A percentile compares a stretch with the other conserved stretches of the same genome.
Evolutionary conservation across 805 yeast species (phyloP).

Genomic region (Saccharomyces paradoxus): DNA sequence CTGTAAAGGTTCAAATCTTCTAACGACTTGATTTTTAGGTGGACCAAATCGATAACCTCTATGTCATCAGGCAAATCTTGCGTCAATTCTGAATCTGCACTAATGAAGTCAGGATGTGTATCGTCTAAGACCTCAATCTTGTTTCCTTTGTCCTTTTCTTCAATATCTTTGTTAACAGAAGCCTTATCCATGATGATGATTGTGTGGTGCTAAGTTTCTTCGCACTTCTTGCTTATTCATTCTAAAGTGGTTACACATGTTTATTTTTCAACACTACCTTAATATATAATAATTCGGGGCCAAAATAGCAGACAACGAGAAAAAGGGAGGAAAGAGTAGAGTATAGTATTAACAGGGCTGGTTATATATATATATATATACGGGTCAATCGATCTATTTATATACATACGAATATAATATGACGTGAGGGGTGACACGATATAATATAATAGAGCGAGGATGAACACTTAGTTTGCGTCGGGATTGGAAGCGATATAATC

Average conservation of each 20-base stretch:
- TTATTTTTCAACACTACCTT: not conserved
- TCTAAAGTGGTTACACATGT: not conserved
- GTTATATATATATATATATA: not conserved
- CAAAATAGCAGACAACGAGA: not conserved
- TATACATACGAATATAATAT: not conserved
- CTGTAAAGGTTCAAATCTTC: conserved; percentile 52
- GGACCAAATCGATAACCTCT: conserved; percentile 56
- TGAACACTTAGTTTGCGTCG: conserved; percentile 29
- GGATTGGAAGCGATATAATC: conserved; percentile 73
- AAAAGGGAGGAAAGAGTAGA: not conserved
- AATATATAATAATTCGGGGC: not conserved
- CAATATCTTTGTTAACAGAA: not conserved
- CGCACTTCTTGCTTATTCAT: not conserved
- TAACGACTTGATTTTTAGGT: conserved; percentile 56
- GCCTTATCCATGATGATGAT: not conserved
- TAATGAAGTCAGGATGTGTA: conserved; percentile 42
- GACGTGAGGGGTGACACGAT: not conserved
- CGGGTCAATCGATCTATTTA: not conserved
- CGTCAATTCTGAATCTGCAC: conserved; percentile 62
- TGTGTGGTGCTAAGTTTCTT: not conserved
- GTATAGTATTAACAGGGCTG: not conserved
- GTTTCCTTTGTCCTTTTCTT: conserved; percentile 1
- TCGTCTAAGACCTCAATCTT: conserved; percentile 27
- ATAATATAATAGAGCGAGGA: not conserved
- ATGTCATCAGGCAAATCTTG: conserved; percentile 48